Conservation (phyloP, 768 basidiomycete species). For the Xerocomus spinulosus region DNA sequence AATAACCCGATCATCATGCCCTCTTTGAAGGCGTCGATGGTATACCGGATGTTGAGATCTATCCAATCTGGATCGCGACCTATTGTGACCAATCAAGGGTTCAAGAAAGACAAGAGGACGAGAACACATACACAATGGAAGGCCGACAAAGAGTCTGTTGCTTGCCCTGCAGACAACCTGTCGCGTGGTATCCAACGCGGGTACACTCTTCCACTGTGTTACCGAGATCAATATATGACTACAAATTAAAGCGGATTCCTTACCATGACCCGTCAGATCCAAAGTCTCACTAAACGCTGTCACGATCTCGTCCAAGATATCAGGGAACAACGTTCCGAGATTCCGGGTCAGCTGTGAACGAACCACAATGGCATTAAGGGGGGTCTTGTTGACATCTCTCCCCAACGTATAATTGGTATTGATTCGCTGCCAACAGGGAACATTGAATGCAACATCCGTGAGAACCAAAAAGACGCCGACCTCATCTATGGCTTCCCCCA, state of each 20-base stretch:
- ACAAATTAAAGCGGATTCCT: neutral
- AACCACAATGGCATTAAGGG: constrained; percentile 30
- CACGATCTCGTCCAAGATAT: constrained; percentile 42
- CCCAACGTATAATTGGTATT: constrained; percentile 38
- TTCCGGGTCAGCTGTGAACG: constrained; percentile 34
- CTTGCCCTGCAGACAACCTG: constrained; percentile 37
- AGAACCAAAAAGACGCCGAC: neutral
- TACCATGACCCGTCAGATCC: constrained; percentile 12
- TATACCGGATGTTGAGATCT: constrained; percentile 26
- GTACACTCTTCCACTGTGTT: constrained; percentile 38
- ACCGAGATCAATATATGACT: neutral
- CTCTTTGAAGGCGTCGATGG: constrained; percentile 24
- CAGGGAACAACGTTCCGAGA: constrained; percentile 35
- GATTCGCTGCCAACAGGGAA: constrained; percentile 29
- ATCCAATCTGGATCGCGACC: constrained; percentile 39
- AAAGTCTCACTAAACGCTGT: constrained; percentile 38
- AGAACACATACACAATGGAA: constrained; percentile 38
- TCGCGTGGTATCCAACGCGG: constrained; percentile 23
- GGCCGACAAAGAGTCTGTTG: constrained; percentile 47
- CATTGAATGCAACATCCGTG: neutral
- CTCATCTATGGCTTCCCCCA: constrained; percentile 16
- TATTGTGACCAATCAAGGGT: constrained; percentile 8
- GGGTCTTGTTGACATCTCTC: constrained; percentile 20
- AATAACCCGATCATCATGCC: constrained; percentile 21
- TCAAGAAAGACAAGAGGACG: neutral